Conservation (phyloP, 2,329 filamentous ascomycete genomes). For the Nannizziopsis barbatae region DNA sequence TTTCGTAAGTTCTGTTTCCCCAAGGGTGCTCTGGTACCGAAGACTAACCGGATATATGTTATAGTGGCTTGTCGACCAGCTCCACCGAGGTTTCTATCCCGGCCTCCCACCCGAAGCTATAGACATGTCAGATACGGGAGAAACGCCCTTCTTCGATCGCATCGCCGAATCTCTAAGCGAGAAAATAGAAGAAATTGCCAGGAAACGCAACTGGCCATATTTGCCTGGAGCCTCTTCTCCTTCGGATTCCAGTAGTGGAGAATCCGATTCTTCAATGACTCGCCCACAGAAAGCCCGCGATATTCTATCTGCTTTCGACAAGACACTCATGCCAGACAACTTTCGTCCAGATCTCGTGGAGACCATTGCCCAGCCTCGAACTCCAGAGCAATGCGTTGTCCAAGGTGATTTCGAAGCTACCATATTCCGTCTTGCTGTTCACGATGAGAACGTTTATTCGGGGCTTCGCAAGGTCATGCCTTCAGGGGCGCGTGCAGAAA, state of each 20-base stretch:
- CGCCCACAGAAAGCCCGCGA: slow-evolving; percentile 34
- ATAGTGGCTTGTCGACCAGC: slow-evolving; percentile 35
- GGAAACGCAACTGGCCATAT: slow-evolving; percentile 28
- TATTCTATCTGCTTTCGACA: slow-evolving; percentile 37
- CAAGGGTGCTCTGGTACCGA: not conserved
- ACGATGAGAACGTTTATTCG: slow-evolving; percentile 34
- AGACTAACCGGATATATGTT: slow-evolving; percentile 2
- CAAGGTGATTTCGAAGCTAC: slow-evolving; percentile 37
- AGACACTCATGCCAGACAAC: slow-evolving; percentile 31
- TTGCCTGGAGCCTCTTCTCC: slow-evolving; percentile 19
- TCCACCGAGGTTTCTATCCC: slow-evolving; percentile 28
- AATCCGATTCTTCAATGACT: slow-evolving; percentile 23
- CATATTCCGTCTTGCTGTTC: slow-evolving; percentile 35
- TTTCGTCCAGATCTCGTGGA: slow-evolving; percentile 33
- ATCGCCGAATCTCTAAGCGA: slow-evolving; percentile 27
- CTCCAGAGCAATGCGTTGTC: slow-evolving; percentile 35
- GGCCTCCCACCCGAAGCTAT: slow-evolving; percentile 22
- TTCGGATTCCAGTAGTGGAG: slow-evolving; percentile 13
- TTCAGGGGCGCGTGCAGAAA: slow-evolving; percentile 31
- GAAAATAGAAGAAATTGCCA: slow-evolving; percentile 25
- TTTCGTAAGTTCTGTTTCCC: slow-evolving; percentile 26
- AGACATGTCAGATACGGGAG: slow-evolving; percentile 25
- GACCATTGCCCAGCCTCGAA: slow-evolving; percentile 24
- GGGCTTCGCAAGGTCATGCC: slow-evolving; percentile 36
- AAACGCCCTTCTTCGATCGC: slow-evolving; percentile 22